Evolutionary conservation across 1,139 yeast species (phyloP), one percentile per base, ranked within the genome.

Genomic region (Diutina neorugosa): DNA sequence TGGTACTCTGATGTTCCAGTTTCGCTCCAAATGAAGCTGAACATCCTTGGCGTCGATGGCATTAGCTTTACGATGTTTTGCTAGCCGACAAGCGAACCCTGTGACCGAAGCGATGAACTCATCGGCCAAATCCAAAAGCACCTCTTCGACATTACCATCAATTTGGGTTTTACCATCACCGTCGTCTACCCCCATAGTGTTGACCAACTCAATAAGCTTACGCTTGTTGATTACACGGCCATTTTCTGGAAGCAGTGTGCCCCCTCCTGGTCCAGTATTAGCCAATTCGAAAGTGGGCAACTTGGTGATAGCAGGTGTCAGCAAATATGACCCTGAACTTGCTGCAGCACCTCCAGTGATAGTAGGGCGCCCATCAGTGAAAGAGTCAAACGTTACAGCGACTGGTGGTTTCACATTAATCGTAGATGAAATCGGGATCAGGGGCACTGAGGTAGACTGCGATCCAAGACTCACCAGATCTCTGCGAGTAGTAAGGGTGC

Each of bases 81-180:
- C 98, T 60, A 93, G 73, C 54, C 94, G 80, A 65, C 98, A 93
- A 0, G 97, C 96, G 71, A 93, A 93, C 2, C 89, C 78, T 0
- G 97, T 89, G 2, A 94, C 96, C 52, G 87, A 84, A 16, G 87
- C 80, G 14, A 93, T 94, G 65, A 93, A 93, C 64, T 94, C 98
- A 65, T 94, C 99, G 0, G 98, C 98, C 56, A 93, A 73, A 65
- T 94, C 98, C 52, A 94, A 74, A 52, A 93, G 71, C 46, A 91
- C 70, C 60, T 91, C 97, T 65, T 93, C 98, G 16, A 91, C 98
- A 66, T 93, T 97, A 34, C 97, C 97, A 65, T 91, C 98, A 54
- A 93, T 85, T n/a, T 80, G 79, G 8, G 95, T 86, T 61, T 88
- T 93, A 3, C 95, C 90, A 61, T 88, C 94, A 31, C 93, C 91